Conservation (phyloP, 495 filamentous ascomycete genomes). For the Aspergillus sparsus region DNA sequence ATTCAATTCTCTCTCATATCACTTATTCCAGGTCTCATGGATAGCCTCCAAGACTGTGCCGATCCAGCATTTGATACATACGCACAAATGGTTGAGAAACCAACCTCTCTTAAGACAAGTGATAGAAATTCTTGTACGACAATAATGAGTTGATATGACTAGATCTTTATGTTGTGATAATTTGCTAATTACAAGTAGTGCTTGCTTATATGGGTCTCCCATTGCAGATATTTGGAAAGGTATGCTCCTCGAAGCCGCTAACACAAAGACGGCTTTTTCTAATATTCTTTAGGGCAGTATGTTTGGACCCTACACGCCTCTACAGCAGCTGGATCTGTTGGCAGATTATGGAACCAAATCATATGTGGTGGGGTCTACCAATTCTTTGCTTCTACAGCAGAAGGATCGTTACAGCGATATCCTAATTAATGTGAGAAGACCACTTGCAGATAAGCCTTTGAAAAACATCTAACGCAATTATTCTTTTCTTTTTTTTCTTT, state of each 20-base stretch:
- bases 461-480: background rate
- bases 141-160: background rate
- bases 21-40: slow-evolving; percentile 85
- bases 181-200: slow-evolving; percentile 50
- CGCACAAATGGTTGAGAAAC: slow-evolving; percentile 69
- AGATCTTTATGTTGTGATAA: background rate
- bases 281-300: slow-evolving; percentile 69
- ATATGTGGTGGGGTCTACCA: slow-evolving; percentile 96
- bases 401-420: slow-evolving; percentile 98
- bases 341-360: slow-evolving; percentile 95
- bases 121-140: slow-evolving; percentile 75
- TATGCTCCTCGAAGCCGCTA: slow-evolving; percentile 32
- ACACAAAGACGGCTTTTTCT: slow-evolving; percentile 16
- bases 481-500: background rate
- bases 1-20: slow-evolving; percentile 96
- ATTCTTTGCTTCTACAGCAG: slow-evolving; percentile 89
- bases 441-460: background rate
- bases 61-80: slow-evolving; percentile 87
- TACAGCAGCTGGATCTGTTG: slow-evolving; percentile 92
- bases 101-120: slow-evolving; percentile 87
- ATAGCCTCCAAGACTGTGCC: slow-evolving; percentile 84
- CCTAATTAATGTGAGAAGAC: slow-evolving; percentile 73
- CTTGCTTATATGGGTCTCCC: slow-evolving; percentile 93
- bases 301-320: slow-evolving; percentile 94
- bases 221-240: slow-evolving; percentile 93